phyloP scores from a whole-genome alignment of 2,329 filamentous ascomycete species.

The Paradendryphiella salina region DNA sequence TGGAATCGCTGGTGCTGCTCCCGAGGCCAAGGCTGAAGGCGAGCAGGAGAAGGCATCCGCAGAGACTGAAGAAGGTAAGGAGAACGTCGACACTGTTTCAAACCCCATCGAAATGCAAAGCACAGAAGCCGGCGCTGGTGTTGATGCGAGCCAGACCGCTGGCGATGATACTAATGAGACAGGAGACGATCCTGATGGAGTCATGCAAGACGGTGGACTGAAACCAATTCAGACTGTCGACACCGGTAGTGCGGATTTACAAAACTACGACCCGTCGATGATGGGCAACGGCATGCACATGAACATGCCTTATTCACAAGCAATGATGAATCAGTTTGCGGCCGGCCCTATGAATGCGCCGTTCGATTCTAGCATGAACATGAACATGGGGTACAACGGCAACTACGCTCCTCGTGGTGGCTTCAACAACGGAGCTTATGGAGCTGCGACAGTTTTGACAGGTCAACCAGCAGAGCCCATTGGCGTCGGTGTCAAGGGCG shows the following conservation, averaged over 20 bases:
- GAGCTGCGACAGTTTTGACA: conserved; percentile 44
- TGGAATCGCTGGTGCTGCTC: conserved; percentile 37
- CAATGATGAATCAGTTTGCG: conserved; percentile 53
- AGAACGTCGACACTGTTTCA: conserved; percentile 9
- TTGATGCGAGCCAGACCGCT: conserved; percentile 15
- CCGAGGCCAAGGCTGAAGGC: conserved; percentile 39
- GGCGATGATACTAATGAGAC: conserved; percentile 22
- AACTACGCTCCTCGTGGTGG: conserved; percentile 53
- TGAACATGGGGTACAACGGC: conserved; percentile 45
- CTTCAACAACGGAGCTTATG: conserved; percentile 45
- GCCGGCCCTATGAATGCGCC: conserved; percentile 54
- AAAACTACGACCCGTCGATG: conserved; percentile 32
- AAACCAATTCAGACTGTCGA: conserved; percentile 44
- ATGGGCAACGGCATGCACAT: conserved; percentile 37
- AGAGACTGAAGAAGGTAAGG: conserved; percentile 42
- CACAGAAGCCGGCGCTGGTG: conserved; percentile 7
- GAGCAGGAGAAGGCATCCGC: conserved; percentile 28
- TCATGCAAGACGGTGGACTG: conserved; percentile 25
- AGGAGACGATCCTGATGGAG: conserved; percentile 22
- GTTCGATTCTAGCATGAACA: conserved; percentile 47
- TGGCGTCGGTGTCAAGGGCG: conserved; percentile 66
- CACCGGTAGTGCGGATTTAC: conserved; percentile 30
- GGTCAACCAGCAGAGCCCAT: conserved; percentile 44
- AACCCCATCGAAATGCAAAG: conserved; percentile 12
- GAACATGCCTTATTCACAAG: conserved; percentile 27